These are phyloP conservation scores for Dactylellina cionopaga DNA, from an alignment of 2,329 filamentous ascomycete species.

Conservation along the genomic window DNA sequence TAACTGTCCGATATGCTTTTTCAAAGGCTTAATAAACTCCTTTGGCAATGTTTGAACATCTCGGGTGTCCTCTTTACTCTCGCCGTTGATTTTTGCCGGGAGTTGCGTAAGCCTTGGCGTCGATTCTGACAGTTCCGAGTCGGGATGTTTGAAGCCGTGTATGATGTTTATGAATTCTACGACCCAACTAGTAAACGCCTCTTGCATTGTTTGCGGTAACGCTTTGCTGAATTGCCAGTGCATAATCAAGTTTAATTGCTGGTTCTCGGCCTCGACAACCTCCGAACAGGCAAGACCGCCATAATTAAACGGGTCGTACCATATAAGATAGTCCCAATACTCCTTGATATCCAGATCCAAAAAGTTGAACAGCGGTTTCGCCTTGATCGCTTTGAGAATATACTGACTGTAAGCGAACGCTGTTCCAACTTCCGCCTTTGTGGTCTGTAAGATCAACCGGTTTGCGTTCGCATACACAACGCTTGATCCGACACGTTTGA, in stretches of 20 bases:
- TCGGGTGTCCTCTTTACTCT: conserved; percentile 65
- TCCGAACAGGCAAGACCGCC: conserved; percentile 90
- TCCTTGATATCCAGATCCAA: conserved; percentile 97
- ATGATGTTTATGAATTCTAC: conserved; percentile 95
- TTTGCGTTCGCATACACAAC: conserved; percentile 95
- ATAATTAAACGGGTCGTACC: conserved; percentile 99
- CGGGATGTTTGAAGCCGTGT: conserved; percentile 81
- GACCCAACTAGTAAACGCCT: conserved; percentile 89
- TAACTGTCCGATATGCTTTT: conserved; percentile 85
- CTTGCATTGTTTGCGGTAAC: conserved; percentile 80
- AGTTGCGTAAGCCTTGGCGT: conserved; percentile 71
- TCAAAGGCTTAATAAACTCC: conserved; percentile 85
- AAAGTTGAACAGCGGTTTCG: conserved; percentile 95
- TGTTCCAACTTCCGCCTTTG: conserved; percentile 94
- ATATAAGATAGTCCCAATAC: conserved; percentile 98
- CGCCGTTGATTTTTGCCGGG: conserved; percentile 70
- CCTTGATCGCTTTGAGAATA: conserved; percentile 95
- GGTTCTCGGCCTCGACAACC: conserved; percentile 69
- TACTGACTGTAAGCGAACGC: conserved; percentile 97
- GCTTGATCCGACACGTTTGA: conserved; percentile 91
- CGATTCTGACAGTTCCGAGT: conserved; percentile 60
- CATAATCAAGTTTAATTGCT: conserved; percentile 90
- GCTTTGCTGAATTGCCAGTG: conserved; percentile 97
- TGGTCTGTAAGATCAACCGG: conserved; percentile 89
- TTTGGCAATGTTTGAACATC: conserved; percentile 76